phyloP scores from a whole-genome alignment of 2,329 filamentous ascomycete genomes.

The Chalaropsis ovoidea region DNA sequence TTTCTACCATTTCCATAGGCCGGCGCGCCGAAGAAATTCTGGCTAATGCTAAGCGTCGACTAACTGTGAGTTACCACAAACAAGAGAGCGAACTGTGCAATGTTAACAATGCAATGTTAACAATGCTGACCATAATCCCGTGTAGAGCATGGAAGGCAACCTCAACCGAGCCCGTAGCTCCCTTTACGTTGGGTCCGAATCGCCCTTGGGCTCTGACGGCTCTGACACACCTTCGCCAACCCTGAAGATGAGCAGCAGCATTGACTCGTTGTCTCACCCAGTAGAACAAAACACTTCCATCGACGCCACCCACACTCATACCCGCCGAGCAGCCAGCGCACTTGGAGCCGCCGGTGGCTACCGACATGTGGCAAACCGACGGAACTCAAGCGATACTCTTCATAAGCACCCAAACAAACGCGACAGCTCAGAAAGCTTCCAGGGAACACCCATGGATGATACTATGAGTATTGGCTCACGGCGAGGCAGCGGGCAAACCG shows the following conservation, averaged over 20 bases:
- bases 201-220: slow-evolving; percentile 35
- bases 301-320: slow-evolving; percentile 25
- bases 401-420: slow-evolving; percentile 26
- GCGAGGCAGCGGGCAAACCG: slow-evolving; percentile 14
- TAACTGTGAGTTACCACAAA: slow-evolving; percentile 55
- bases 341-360: slow-evolving; percentile 50
- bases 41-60: slow-evolving; percentile 78
- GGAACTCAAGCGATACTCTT: slow-evolving; percentile 22
- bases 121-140: background rate
- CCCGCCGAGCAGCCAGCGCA: slow-evolving; percentile 55
- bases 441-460: slow-evolving; percentile 48
- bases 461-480: slow-evolving; percentile 26
- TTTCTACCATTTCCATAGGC: slow-evolving; percentile 66
- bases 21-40: slow-evolving; percentile 81
- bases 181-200: slow-evolving; percentile 41
- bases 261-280: slow-evolving; percentile 27
- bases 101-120: slow-evolving; percentile 8
- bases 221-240: slow-evolving; percentile 44
- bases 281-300: slow-evolving; percentile 32
- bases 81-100: slow-evolving; percentile 28
- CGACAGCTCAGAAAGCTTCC: slow-evolving; percentile 33
- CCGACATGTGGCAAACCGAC: slow-evolving; percentile 35
- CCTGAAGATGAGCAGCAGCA: slow-evolving; percentile 33
- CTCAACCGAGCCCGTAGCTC: slow-evolving; percentile 66
- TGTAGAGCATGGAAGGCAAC: slow-evolving; percentile 86